Conservation (phyloP, 371 early-diverging fungal genomes). For the Rhizopus delemar region DNA sequence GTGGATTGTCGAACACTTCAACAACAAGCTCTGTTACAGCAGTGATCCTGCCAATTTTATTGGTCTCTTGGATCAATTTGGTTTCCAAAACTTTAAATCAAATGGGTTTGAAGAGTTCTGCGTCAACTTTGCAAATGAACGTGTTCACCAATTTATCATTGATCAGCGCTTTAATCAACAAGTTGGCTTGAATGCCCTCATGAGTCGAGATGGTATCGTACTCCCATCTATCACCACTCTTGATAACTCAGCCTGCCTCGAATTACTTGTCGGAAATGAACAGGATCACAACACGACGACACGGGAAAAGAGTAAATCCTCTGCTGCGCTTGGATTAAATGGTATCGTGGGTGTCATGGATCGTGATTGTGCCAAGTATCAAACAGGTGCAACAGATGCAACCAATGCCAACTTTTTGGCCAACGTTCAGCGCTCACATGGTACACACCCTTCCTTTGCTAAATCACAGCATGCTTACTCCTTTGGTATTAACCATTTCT, state of each 20-base stretch:
- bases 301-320: conserved; percentile 19
- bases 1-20: conserved; percentile 52
- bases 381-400: conserved; percentile 48
- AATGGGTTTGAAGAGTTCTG: conserved; percentile 77
- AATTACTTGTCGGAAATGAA: conserved; percentile 24
- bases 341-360: conserved; percentile 67
- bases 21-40: conserved; percentile 46
- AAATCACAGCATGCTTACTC: conserved; percentile 40
- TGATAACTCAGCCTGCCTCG: conserved; percentile 55
- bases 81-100: conserved; percentile 52
- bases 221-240: conserved; percentile 52
- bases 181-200: conserved; percentile 53
- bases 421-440: conserved; percentile 35
- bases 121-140: conserved; percentile 85
- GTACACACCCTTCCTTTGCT: conserved; percentile 37
- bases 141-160: conserved; percentile 71
- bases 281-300: conserved; percentile 14
- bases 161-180: conserved; percentile 59
- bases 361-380: conserved; percentile 44
- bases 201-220: conserved; percentile 44
- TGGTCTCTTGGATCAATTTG: conserved; percentile 75
- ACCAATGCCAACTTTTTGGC: conserved; percentile 57
- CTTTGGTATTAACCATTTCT: conserved; percentile 80
- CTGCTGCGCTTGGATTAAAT: conserved; percentile 22
- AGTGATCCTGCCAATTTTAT: conserved; percentile 72